These are phyloP conservation scores for Fusarium xylarioides DNA, from an alignment of 2,329 filamentous ascomycete species.

Conservation along the genomic window DNA sequence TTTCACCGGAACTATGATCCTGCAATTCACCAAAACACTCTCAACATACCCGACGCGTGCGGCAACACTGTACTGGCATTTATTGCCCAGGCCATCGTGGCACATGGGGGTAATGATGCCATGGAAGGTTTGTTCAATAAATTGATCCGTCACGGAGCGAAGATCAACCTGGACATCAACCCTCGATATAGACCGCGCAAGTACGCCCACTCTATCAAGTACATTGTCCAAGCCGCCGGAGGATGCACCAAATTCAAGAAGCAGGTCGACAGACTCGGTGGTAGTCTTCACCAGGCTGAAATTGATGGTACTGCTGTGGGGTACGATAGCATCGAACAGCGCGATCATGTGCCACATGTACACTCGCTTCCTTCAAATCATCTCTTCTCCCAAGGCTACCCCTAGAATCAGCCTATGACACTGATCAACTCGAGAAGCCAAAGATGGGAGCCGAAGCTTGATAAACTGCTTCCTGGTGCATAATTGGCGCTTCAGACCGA, in stretches of 20 bases:
- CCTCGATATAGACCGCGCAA: background rate
- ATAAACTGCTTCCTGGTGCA: background rate
- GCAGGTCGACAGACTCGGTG: background rate
- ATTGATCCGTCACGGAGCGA: background rate
- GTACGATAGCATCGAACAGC: no score
- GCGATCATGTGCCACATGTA: background rate
- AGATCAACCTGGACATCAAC: constrained; percentile 9
- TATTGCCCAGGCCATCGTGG: background rate
- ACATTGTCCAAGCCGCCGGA: background rate
- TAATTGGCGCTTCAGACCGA: background rate
- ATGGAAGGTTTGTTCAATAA: background rate
- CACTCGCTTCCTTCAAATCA: background rate
- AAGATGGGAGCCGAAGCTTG: background rate
- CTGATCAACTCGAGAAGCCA: background rate
- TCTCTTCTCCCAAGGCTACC: background rate
- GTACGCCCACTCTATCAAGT: background rate
- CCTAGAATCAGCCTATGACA: background rate
- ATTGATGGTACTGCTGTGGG: background rate
- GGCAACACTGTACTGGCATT: background rate
- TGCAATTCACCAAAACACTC: background rate
- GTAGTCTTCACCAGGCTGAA: background rate
- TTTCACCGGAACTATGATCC: background rate
- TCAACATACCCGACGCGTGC: background rate
- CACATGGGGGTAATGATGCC: background rate
- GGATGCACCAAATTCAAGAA: background rate